Evolutionary conservation across 345 rosid genomes (phyloP).

Genomic region (Eucalyptus sideroxylon): DNA sequence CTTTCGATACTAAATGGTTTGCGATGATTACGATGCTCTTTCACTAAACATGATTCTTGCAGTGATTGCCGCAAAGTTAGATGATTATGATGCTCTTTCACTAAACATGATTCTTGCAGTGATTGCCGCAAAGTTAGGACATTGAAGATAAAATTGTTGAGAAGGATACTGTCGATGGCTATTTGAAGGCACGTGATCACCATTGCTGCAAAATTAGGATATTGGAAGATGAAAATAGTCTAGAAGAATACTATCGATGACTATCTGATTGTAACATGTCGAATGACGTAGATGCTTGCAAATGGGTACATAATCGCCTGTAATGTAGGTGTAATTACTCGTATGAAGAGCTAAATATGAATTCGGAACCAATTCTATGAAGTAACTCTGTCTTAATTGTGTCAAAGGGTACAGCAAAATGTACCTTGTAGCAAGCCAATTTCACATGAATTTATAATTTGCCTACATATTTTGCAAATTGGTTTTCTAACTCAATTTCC

Average conservation of each 20-base stretch:
- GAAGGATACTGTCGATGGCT: neutral
- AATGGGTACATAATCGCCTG: neutral
- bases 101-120: neutral
- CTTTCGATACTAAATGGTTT: neutral
- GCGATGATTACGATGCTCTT: neutral
- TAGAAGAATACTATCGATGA: neutral
- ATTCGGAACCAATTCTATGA: neutral
- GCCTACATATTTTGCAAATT: neutral
- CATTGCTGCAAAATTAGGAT: neutral
- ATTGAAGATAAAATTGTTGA: neutral
- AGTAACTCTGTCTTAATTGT: neutral
- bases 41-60: neutral
- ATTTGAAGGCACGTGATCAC: neutral
- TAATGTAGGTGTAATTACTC: neutral
- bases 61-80: neutral
- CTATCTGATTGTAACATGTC: neutral
- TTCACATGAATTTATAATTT: neutral
- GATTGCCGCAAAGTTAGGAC: neutral
- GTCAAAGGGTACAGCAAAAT: neutral
- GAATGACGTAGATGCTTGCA: neutral
- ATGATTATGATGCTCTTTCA: neutral
- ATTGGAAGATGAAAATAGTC: neutral
- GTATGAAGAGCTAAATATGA: neutral
- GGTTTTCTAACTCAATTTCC: neutral
- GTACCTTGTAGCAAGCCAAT: neutral